These are phyloP conservation scores for Trichoderma guizhouense DNA, from an alignment of 2,329 filamentous ascomycete species.

Conservation along the genomic window DNA sequence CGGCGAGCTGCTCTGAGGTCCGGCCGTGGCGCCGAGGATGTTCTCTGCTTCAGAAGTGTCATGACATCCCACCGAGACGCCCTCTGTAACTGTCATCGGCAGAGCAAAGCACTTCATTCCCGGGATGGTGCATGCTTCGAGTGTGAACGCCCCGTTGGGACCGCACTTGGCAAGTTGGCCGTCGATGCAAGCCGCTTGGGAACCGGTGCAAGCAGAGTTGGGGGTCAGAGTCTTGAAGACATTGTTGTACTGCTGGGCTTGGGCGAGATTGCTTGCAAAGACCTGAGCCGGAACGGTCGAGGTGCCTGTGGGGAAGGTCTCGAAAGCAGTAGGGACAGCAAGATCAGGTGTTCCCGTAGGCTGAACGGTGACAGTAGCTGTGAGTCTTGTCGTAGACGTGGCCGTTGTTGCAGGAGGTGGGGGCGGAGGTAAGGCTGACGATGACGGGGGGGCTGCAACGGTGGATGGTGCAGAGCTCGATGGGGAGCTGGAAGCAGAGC, in stretches of 20 bases:
- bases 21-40: constrained; percentile 37
- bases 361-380: constrained; percentile 23
- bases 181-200: constrained; percentile 52
- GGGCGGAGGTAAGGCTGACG: not conserved
- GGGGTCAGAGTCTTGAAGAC: constrained; percentile 44
- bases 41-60: constrained; percentile 38
- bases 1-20: constrained; percentile 7
- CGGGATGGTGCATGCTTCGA: constrained; percentile 35
- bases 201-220: constrained; percentile 43
- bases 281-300: constrained; percentile 40
- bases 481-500: not conserved
- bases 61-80: constrained; percentile 49
- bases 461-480: not conserved
- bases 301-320: constrained; percentile 35
- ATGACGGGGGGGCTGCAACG: not conserved
- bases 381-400: constrained; percentile 19
- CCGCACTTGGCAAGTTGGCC: constrained; percentile 49
- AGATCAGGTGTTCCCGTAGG: constrained; percentile 38
- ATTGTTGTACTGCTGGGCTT: constrained; percentile 45
- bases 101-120: constrained; percentile 49
- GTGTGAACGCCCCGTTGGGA: constrained; percentile 38
- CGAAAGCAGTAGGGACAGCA: constrained; percentile 42
- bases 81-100: constrained; percentile 48
- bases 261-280: constrained; percentile 44
- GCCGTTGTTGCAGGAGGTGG: not conserved